Evolutionary conservation across 2,329 filamentous ascomycete genomes (phyloP), one percentile per base, ranked within the genome.

Genomic region (Penicillium vulpinum): DNA sequence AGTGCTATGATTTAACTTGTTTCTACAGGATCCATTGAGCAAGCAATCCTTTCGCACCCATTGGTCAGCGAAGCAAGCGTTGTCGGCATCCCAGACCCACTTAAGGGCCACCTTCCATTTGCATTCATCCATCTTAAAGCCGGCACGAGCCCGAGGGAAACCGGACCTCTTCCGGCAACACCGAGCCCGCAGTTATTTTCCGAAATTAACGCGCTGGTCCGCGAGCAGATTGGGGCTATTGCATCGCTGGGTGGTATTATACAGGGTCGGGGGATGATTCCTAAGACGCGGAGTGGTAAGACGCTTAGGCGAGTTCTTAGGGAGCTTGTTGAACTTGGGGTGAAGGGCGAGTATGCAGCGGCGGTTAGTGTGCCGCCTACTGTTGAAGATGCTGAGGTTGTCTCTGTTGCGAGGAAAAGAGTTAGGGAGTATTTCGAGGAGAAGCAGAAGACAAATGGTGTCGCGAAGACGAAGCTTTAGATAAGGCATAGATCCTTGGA

Each of bases 41-140:
- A 97, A 79, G 92, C 90, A 51, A 89, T 97, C 59, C 88, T 91
- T 13, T 87, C 87, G 0, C 91, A 96, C 70, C 86, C 89, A 0
- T 78, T 80, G 3, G 86, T 97, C 51, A 89, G 88, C 29, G 92
- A 97, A 79, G 89, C 88, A 52, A 92, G 90, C 65, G 90, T 97
- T 1, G 87, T 97, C 28, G 88, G 89, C 40, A 88, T 96, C 55
- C 92, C 92, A 0, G 92, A 97, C 69, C 75, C 85, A 0, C 80
- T 96, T 41, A 97, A 97, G 73, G 93, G 92, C 18, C 91, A 96
- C 67, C 83, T 96, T 6, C 92, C 93, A 0, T 96, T 97, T 68
- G 92, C 92, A 10, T 96, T 97, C 71, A 81, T 96, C 64, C 88
- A 85, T 83, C 71, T 83, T 78, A 5, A 63, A 73, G 2, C 81